Conservation (phyloP, 108 stramenopile genomes). For the Pelagomonas calceolata region DNA sequence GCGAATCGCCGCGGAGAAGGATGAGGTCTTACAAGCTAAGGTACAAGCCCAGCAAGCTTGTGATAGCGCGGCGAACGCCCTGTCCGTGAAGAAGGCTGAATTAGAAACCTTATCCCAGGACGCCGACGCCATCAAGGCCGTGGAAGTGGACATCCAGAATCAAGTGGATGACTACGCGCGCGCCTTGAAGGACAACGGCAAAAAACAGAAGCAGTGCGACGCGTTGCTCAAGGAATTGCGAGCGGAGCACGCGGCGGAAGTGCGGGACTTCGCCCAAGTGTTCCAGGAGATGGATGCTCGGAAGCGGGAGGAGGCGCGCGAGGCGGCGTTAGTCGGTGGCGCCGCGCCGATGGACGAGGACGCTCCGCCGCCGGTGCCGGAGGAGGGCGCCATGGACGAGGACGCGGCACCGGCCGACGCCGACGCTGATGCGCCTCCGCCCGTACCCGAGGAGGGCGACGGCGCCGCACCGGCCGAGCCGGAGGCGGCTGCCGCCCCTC, state of each 20-base stretch:
- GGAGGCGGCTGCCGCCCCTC: conserved; percentile 4
- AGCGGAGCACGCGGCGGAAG: conserved; percentile 44
- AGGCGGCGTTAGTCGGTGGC: conserved; percentile 22
- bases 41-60: background rate
- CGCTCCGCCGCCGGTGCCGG: too few relatives aligned
- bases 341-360: conserved; percentile 27
- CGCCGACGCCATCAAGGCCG: conserved; percentile 24
- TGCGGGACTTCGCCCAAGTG: conserved; percentile 37
- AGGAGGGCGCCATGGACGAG: conserved; percentile 28
- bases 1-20: conserved; percentile 61
- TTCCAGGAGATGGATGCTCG: conserved; percentile 54
- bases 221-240: conserved; percentile 52
- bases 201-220: conserved; percentile 48
- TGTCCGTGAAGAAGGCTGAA: conserved; percentile 43
- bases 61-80: too few relatives aligned
- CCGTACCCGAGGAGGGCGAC: conserved; percentile 17
- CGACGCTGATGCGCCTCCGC: conserved; percentile 3
- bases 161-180: conserved; percentile 62
- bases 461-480: conserved; percentile 5
- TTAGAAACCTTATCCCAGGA: too few relatives aligned
- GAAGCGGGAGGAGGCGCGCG: conserved; percentile 26
- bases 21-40: conserved; percentile 53
- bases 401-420: conserved; percentile 21
- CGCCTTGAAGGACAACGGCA: conserved; percentile 47
- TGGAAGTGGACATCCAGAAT: conserved; percentile 63